Percentiles rank a stretch among this genome's conserved stretches.
These are phyloP conservation scores for Panellus pusillus DNA, from an alignment of 768 basidiomycete genomes.

Conservation along the genomic window DNA sequence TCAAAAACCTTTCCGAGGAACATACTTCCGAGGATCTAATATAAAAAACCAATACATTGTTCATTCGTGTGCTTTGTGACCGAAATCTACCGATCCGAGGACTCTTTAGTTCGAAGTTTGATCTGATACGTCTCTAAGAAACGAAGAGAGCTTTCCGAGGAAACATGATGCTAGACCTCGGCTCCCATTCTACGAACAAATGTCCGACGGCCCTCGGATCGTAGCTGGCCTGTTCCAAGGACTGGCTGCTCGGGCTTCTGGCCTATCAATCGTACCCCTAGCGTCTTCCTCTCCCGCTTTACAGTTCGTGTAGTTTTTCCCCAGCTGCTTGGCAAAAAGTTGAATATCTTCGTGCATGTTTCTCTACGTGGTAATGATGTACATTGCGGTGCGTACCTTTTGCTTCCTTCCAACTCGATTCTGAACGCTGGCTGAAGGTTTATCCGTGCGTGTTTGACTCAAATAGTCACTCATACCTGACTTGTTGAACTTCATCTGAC, in stretches of 20 bases:
- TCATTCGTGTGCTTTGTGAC: too few relatives aligned
- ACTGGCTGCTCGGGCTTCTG: slow-evolving; percentile 52
- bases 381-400: slow-evolving; percentile 50
- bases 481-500: neutral
- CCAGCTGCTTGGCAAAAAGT: neutral
- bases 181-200: slow-evolving; percentile 36
- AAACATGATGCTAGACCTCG: slow-evolving; percentile 38
- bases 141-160: too few relatives aligned
- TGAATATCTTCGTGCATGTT: slow-evolving; percentile 40
- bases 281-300: slow-evolving; percentile 63
- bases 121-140: too few relatives aligned
- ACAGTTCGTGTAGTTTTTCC: slow-evolving; percentile 45
- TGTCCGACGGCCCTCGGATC: slow-evolving; percentile 38
- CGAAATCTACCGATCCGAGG: too few relatives aligned
- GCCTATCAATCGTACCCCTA: slow-evolving; percentile 48
- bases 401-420: neutral
- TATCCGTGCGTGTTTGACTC: slow-evolving; percentile 35
- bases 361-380: slow-evolving; percentile 79
- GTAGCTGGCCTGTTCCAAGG: slow-evolving; percentile 55
- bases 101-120: too few relatives aligned
- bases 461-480: neutral
- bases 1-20: too few relatives aligned
- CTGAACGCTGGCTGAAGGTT: slow-evolving; percentile 27
- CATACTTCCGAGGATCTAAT: too few relatives aligned
- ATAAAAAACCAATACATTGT: too few relatives aligned